Base-by-base conservation (phyloP, 2,329 filamentous ascomycete genomes). In the Coniochaeta sp. region DNA sequence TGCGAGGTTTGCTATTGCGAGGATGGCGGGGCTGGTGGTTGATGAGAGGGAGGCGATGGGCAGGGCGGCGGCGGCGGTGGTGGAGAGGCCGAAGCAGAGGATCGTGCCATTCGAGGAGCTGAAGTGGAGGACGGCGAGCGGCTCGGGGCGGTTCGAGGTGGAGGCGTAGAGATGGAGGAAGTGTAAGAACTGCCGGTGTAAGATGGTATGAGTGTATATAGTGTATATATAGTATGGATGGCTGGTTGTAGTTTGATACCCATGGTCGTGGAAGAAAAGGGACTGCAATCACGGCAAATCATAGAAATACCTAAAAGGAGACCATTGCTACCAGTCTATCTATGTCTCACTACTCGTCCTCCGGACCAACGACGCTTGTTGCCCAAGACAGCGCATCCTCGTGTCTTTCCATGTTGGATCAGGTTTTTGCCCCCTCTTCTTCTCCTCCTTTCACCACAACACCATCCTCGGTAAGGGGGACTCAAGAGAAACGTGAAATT, bases 71-170 rank as follows among this genome's bases (percentile, higher is more conserved):
- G 22, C 55, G 34, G 34, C 14, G 26, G 57, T 60, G 32, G 22
- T 56, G 38, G 34, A 58, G 30, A 54, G 40, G 24, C 9, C 54
- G 8, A 55, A 38, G 2, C 42, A 57, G 22, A 64, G 64, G 59
- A 67, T 73, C n/a, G 69, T 74, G 16, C 67, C 70, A 5, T 74
- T 70, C 66, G 71, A 74, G 22, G 64, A 75, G 61, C 67, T 75
- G 42, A 57, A 63, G 28, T 70, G 66, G 65, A 6, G 22, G 24
- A 12, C 19, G 4, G n/a, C 38, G 42, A 9, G 42, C 16, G 14
- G 19, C 24, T 60, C 34, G 50, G 54, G 50, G 47, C 30, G 38
- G 63, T 57, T 55, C 62, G 58, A 12, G 62, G 47, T 52, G 8
- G 16, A 24, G 47, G 47, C 26, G 22, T 52, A n/a, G 24, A 30